Percentiles rank a stretch among this genome's conserved stretches.
These are phyloP conservation scores for Backusella circina DNA, from an alignment of 192 early-diverging fungal species.

Conservation along the genomic window DNA sequence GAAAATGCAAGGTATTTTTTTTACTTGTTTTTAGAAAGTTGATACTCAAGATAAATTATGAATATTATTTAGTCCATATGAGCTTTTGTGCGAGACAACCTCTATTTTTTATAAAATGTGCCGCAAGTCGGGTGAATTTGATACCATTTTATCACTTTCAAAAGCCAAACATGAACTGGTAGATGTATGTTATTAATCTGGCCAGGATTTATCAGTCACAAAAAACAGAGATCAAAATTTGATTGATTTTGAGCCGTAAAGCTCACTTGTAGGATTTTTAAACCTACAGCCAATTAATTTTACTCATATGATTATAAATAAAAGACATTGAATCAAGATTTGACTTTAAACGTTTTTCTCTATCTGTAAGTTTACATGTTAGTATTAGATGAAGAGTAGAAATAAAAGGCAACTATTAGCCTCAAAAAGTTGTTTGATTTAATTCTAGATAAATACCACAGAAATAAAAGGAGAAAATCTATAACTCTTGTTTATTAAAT, in stretches of 20 bases:
- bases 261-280: neutral
- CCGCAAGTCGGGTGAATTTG: constrained; percentile 79
- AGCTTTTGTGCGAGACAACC: constrained; percentile 51
- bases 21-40: neutral
- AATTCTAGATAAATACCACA: no score
- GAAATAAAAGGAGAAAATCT: no score
- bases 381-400: no score
- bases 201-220: neutral
- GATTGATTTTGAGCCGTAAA: neutral
- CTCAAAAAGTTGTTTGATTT: no score
- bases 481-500: no score
- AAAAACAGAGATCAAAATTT: neutral
- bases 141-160: constrained; percentile 56
- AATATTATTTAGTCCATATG: constrained; percentile 47
- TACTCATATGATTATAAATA: neutral
- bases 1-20: constrained; percentile 66
- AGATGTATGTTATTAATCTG: neutral
- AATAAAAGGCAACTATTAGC: no score
- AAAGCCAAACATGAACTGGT: constrained; percentile 24
- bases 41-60: neutral
- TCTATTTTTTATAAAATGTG: constrained; percentile 75
- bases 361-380: no score
- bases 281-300: neutral
- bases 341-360: no score
- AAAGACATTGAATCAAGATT: no score